phyloP scores from a whole-genome alignment of 176 grass and related monocot genomes.

The Carex kokanica region DNA sequence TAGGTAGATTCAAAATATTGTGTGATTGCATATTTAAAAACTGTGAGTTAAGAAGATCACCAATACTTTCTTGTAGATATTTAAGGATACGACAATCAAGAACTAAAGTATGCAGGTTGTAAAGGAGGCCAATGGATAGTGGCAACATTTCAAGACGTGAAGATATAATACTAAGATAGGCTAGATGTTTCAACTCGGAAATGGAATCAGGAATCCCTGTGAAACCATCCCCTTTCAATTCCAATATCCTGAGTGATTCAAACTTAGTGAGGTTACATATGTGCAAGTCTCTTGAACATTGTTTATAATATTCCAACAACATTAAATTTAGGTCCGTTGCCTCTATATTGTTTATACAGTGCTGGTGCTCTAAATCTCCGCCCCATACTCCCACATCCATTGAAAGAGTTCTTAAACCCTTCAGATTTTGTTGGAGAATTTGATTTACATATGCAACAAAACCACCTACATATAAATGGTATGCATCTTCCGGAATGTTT shows the following conservation, averaged over 20 bases:
- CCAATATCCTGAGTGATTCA: not conserved
- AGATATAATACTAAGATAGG: not conserved
- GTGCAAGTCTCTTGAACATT: too few relatives aligned
- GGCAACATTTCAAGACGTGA: not conserved
- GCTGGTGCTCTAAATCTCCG: too few relatives aligned
- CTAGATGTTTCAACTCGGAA: not conserved
- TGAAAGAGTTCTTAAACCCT: not conserved
- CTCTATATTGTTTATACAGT: not conserved
- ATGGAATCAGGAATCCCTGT: not conserved
- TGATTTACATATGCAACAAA: not conserved
- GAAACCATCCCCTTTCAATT: not conserved
- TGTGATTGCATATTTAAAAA: too few relatives aligned
- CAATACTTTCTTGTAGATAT: not conserved
- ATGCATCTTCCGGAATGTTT: too few relatives aligned
- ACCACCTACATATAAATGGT: not conserved
- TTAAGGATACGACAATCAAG: not conserved
- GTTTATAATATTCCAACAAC: too few relatives aligned
- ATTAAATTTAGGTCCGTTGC: not conserved
- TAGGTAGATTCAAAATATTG: too few relatives aligned
- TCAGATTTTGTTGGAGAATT: not conserved
- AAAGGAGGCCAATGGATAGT: not conserved
- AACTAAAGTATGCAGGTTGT: not conserved
- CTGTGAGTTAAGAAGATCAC: not conserved
- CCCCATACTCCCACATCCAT: too few relatives aligned
- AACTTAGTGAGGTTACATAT: not conserved